Evolutionary conservation across 2,329 filamentous ascomycete species (phyloP), one percentile per base, ranked within the genome.

Genomic region (Penicillium polonicum): DNA sequence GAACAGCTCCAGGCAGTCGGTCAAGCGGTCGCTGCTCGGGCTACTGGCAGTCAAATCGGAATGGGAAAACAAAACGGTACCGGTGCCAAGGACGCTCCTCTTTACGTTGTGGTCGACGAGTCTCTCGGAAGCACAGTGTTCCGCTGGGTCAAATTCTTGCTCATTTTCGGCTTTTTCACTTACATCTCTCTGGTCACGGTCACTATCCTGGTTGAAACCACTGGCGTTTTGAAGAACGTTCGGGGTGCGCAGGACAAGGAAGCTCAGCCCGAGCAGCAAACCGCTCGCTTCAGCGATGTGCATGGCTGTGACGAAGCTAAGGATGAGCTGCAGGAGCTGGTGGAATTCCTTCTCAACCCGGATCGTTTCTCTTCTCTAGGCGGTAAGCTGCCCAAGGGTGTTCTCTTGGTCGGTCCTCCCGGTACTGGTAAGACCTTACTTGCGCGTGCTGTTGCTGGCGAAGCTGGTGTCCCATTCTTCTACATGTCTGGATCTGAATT

Each of bases 401-500:
- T 99, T 58, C 83, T 99, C 50, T 85, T 99, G 25, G 91, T 96
- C 70, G 94, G 94, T 0, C 94, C 94, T 71, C 94, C 94, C 52
- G 94, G 94, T 79, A 99, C 94, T 60, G 94, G 94, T 78, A 99
- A 99, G 79, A 99, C 94, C 13, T 85, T 99, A 41, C 85, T 99
- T 60, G 94, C 94, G 62, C 88, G 94, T 69, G 95, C 94, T 55
- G 94, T 99, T 60, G 94, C 94, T 48, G 94, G 94, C 52, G 94
- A 99, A 79, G 92, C 94, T 53, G 94, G 93, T 55, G 94, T 99
- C 19, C 94, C 94, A 1, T 99, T 99, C 83, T 99, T 97, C 83
- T 99, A 97, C 83, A 97, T 99, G 93, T 99, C 94, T 70, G 94
- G 94, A 50, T 96, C 91, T 58, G 94, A 99, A 74, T 99, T 99